Percentiles rank a stretch among this genome's conserved stretches.
Evolutionary conservation across 345 rosid species (phyloP).

Genomic region (Balakata baccata): DNA sequence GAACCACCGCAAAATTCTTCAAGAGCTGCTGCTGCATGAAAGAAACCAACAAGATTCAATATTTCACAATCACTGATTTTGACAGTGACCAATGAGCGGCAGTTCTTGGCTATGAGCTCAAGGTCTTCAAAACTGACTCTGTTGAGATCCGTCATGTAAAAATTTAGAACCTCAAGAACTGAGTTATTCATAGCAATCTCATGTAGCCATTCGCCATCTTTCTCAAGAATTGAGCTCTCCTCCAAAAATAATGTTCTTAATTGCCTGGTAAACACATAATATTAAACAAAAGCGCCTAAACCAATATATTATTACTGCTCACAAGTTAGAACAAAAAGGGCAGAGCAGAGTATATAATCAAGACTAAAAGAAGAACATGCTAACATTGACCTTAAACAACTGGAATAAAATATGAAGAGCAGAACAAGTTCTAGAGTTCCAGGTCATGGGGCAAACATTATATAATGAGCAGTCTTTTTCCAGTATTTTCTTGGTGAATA

Average conservation of each 20-base stretch:
- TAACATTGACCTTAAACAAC: background rate
- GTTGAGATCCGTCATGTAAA: constrained; percentile 71
- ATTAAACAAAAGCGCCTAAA: background rate
- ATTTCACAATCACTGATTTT: constrained; percentile 77
- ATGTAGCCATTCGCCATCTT: constrained; percentile 82
- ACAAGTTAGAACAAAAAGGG: background rate
- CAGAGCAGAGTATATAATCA: background rate
- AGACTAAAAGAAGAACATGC: background rate
- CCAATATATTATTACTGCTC: background rate
- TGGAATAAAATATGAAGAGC: background rate
- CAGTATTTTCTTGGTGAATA: background rate
- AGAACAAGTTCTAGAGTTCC: background rate
- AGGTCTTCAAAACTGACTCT: constrained; percentile 57
- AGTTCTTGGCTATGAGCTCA: constrained; percentile 70
- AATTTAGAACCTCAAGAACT: constrained; percentile 73
- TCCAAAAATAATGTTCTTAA: constrained; percentile 74
- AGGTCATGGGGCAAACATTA: background rate
- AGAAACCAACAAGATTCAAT: constrained; percentile 62
- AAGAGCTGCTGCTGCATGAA: constrained; percentile 55
- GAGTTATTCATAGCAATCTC: constrained; percentile 72
- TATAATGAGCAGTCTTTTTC: background rate
- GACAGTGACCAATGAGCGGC: constrained; percentile 60
- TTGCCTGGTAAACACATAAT: constrained; percentile 41
- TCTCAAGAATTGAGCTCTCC: constrained; percentile 65
- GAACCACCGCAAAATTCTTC: constrained; percentile 94